Evolutionary conservation across 192 early-diverging fungal species (phyloP), one percentile per base, ranked within the genome.

Genomic region (Umbelopsis vinacea): DNA sequence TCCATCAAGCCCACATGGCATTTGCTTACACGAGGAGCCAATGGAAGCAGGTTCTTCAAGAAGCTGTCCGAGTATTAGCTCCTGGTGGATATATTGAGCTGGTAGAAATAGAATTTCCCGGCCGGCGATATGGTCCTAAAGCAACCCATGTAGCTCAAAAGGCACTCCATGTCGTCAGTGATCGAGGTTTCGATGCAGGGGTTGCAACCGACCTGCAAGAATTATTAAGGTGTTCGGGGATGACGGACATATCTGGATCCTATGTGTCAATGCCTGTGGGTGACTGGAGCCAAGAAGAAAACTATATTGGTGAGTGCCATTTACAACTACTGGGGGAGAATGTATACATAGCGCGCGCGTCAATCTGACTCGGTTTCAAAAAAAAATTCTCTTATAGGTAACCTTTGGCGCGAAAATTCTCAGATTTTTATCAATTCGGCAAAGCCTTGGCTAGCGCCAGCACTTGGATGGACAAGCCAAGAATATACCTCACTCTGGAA

Each of bases 31-130:
- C 71, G 23, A 48, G 46, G 46, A 43, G 29, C 11, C 68, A 78
- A 38, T 82, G 76, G 76, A 37, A 52, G 6, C 66, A 23, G 6
- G 52, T 76, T 7, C 37, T 81, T 6, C 23, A 67, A 9, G 80
- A 82, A 50, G 46, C 73, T 17, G 55, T 71, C 8, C n/a, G 80
- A 40, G 76, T 81, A 0, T 68, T 73, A 10, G 77, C 75, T 47
- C 63, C 76, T 6, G 74, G 71, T n/a, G 80, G 76, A 33, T 74
- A 71, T 47, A 23, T 81, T 22, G 80, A 81, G 53, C 52, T 75
- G 11, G 24, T 63, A 29, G 57, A 63, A 37, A 29, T 63, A 8
- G 57, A 63, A 35, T 63, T 63, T 33, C 57, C 57, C 0, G 57
- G 57, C 5, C 57, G 57, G 5, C 26, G 57, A 38, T 63, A 63